Evolutionary conservation across 2,329 filamentous ascomycete genomes (phyloP), one percentile per base, ranked within the genome.

Genomic region (Raffaelea ambrosiae): DNA sequence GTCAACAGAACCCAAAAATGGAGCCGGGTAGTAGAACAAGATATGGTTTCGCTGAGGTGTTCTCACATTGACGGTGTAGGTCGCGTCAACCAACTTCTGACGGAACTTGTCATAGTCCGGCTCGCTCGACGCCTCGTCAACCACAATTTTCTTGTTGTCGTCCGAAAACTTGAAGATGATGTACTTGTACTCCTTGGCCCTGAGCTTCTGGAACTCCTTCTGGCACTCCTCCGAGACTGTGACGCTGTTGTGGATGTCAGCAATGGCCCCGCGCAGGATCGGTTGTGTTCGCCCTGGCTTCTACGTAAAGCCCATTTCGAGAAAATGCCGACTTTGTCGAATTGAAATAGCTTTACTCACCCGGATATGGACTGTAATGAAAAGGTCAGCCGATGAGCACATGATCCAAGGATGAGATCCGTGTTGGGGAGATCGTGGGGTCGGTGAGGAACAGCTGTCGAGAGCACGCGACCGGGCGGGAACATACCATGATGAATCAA

Each of bases 101-200:
- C 85, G 84, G 77, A 90, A 88, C 55, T 61, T 68, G 50, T 84
- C 79, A 74, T 80, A 91, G 67, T 89, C 80, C 57, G 69, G 69
- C 58, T 82, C 74, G 53, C 70, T 70, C 50, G 81, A 85, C 47
- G 79, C 75, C 65, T 87, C 81, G 69, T 91, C 86, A 59, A 93
- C 80, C 51, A 86, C 82, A 64, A 93, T 88, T 70, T 88, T 69
- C 70, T 84, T 88, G 77, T 82, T 81, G 74, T 89, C 78, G 69
- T 90, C 85, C 56, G 82, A 84, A 65, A 93, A 81, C 77, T 89
- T 88, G 83, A 79, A 91, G 76, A 93, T 81, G 72, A 93, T 84
- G 77, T 79, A 94, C 72, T 88, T 90, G 73, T 81, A 76, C 73
- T 80, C 81, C 71, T 89, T 89, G 69, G 70, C 81, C 80, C 91